Evolutionary conservation across 495 filamentous ascomycete species (phyloP).

Genomic region (Durotheca rogersii): DNA sequence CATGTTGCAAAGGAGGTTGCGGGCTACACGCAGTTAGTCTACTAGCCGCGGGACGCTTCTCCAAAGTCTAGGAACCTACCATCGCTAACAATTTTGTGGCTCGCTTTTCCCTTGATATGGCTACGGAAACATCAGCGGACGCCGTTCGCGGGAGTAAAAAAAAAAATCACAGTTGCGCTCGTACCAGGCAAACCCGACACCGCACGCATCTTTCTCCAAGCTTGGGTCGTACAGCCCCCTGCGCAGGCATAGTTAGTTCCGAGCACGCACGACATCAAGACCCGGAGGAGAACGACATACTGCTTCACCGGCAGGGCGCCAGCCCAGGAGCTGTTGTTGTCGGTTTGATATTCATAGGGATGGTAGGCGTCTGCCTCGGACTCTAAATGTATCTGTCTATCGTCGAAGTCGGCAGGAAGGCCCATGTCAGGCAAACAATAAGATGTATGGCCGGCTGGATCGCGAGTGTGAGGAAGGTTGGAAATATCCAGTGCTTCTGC

Average conservation of each 20-base stretch:
- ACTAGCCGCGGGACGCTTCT: not conserved
- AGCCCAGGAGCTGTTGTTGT: constrained; percentile 92
- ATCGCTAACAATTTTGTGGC: constrained; percentile 99
- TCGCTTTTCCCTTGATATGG: constrained; percentile 95
- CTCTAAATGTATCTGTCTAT: constrained; percentile 54
- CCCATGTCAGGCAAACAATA: constrained; percentile 59
- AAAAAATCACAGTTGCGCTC: constrained; percentile 27
- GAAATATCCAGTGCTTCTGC: too few species aligned
- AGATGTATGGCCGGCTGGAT: constrained; percentile 30
- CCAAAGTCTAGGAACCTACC: constrained; percentile 57
- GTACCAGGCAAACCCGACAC: constrained; percentile 98
- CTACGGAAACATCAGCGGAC: constrained; percentile 47
- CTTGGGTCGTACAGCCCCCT: constrained; percentile 92
- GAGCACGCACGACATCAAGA: not conserved
- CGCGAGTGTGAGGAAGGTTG: constrained; percentile 14
- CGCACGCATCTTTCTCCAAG: constrained; percentile 98
- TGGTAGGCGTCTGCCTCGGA: constrained; percentile 54
- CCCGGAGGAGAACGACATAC: constrained; percentile 40
- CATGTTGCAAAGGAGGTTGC: constrained; percentile 98
- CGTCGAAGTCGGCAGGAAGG: constrained; percentile 57
- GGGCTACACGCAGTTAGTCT: constrained; percentile 56
- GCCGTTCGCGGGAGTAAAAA: not conserved
- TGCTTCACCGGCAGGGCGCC: constrained; percentile 94
- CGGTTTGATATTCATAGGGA: constrained; percentile 80
- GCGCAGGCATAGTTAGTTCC: constrained; percentile 18